Evolutionary conservation across 2,329 filamentous ascomycete species (phyloP), one percentile per base, ranked within the genome.

Genomic region (Pseudocercospora ulei): DNA sequence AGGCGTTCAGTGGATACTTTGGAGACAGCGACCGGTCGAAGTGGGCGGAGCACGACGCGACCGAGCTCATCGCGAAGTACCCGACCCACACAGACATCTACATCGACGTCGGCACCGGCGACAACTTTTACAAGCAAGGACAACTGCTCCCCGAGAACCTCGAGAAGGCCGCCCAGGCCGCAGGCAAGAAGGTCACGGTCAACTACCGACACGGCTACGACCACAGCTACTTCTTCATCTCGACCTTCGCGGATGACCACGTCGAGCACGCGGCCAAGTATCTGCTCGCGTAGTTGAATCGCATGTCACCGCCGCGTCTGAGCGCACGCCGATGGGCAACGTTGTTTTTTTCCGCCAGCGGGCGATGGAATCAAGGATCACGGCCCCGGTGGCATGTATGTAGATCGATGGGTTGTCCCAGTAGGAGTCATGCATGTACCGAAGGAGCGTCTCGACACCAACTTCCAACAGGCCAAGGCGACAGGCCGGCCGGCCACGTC

Each of bases 161-260:
- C 37, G 75, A 81, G 50, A 72, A 76, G 55, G 87, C 82, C 7
- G 85, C 79, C 43, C 78, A 83, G 65, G 78, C 81, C 50, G 74
- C 76, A 16, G 84, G 84, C 12, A 69, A 75, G 43, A 82, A 81
- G 6, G 66, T 95, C 47, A 75, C 75, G 38, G 65, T 96, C 48
- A 75, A 88, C 56, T 90, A 88, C 69, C 88, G 94, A 60, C 72
- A 81, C 47, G 86, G 78, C 46, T 96, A 98, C 59, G 90, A 98
- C 62, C 90, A 98, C 66, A 93, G 85, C 47, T 98, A 98, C 68
- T 98, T 78, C 65, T 95, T 94, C 65, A 92, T 98, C 70, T 80
- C 87, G 22, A 78, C 77, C 9, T 98, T 98, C 61, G 75, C 80
- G 27, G 80, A 83, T 56, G 87, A 96, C 54, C 90, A 98, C 64